Conservation (phyloP, 2,329 filamentous ascomycete genomes). For the Ophiocordyceps camponoti-saundersi region DNA sequence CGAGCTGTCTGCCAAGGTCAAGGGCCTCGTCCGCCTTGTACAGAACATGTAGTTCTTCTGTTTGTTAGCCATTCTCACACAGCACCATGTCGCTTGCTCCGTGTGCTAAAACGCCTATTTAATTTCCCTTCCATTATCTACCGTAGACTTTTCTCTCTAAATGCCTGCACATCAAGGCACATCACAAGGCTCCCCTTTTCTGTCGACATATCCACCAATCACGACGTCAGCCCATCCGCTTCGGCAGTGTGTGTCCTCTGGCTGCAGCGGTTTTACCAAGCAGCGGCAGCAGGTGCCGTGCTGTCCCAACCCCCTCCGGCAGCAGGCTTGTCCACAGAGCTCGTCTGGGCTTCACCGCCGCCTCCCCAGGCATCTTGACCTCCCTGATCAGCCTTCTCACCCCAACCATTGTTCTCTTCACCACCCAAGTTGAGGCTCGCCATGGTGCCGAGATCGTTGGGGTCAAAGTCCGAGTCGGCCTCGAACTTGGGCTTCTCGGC, state of each 20-base stretch:
- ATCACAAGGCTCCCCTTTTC: too few species aligned
- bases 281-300: not conserved
- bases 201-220: not conserved
- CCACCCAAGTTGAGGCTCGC: constrained; percentile 6
- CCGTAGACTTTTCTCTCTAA: too few species aligned
- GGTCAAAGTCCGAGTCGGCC: constrained; percentile 35
- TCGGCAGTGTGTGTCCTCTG: too few species aligned
- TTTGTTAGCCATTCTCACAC: too few species aligned
- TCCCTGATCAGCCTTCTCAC: not conserved
- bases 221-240: too few species aligned
- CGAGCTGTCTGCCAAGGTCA: constrained; percentile 16
- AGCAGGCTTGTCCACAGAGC: not conserved
- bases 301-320: not conserved
- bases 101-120: too few species aligned
- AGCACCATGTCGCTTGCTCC: too few species aligned
- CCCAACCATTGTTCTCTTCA: constrained; percentile 1
- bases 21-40: constrained; percentile 1
- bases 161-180: too few species aligned
- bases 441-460: constrained; percentile 12
- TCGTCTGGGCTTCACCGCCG: too few species aligned
- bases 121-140: too few species aligned
- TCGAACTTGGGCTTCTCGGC: constrained; percentile 33
- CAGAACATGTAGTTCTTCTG: not conserved
- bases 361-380: constrained; percentile 2
- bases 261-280: not conserved